Percentiles rank a stretch among this genome's conserved stretches.
phyloP scores from a whole-genome alignment of 2,329 filamentous ascomycete species.

The Dactylellina leptospora region DNA sequence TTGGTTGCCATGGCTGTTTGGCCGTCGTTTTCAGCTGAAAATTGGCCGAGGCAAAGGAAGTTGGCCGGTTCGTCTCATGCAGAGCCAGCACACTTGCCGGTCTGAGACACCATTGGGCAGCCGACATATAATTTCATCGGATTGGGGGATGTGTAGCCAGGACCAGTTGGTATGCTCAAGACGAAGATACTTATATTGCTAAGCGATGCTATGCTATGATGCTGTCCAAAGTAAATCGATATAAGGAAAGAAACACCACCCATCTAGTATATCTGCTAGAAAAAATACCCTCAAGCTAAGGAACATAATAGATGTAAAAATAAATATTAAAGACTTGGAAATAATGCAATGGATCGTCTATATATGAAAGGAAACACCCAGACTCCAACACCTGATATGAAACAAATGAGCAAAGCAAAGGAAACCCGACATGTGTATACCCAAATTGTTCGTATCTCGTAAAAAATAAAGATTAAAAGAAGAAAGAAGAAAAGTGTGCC shows the following conservation, averaged over 20 bases:
- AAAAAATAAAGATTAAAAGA: neutral
- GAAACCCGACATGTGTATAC: neutral
- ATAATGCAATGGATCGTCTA: neutral
- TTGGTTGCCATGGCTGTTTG: constrained; percentile 31
- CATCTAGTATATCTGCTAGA: constrained; percentile 35
- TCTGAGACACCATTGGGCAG: constrained; percentile 35
- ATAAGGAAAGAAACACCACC: constrained; percentile 25
- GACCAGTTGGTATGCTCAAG: no score
- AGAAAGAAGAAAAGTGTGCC: constrained; percentile 4
- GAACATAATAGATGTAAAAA: neutral
- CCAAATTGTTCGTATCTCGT: constrained; percentile 2
- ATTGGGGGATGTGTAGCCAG: no score
- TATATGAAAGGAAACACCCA: constrained; percentile 2
- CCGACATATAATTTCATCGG: no score
- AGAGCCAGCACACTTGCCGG: constrained; percentile 31
- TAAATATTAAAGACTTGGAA: neutral
- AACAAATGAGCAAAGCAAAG: neutral
- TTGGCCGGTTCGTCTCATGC: constrained; percentile 3
- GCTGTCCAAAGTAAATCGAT: no score
- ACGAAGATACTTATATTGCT: no score
- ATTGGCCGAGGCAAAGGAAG: constrained; percentile 36
- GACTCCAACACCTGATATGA: constrained; percentile 2
- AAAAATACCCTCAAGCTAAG: constrained; percentile 29
- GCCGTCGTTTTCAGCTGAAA: constrained; percentile 30
- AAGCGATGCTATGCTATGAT: no score